Base-by-base conservation (phyloP, 441 rosid genomes). In the Iberis amara region DNA sequence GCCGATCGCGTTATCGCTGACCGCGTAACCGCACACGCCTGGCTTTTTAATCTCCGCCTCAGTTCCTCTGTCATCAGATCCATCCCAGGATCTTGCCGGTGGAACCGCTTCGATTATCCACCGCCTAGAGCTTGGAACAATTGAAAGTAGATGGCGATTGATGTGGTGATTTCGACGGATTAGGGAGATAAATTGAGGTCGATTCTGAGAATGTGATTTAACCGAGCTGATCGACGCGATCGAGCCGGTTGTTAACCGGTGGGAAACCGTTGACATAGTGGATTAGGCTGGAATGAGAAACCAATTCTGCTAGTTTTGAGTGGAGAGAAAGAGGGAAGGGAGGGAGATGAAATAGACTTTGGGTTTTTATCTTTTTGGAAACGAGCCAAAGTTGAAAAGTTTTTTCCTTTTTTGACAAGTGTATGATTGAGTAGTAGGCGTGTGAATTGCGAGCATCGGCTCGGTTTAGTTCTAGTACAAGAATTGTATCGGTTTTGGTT, bases 181-280 rank as follows among this genome's bases (percentile, higher is more conserved):
- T 24, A 58, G 15, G 13, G 69, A 58, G 18, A 65, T 46, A 8
- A 50, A 45, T 52, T 14, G 50, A 15, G 66, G 8, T 45, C 15
- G 68, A 3, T 21, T 63, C 7, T 35, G 4, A 39, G 52, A 69
- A 39, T 33, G 72, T 32, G 66, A 48, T 43, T 54, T 70, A 12
- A 45, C 23, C n/a, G 58, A 50, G 30, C 46, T 23, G 57, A 36
- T 41, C 12, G 68, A 26, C 0, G 64, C 8, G 41, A 53, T 37
- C 11, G 44, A 47, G 10, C 64, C 74, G 77, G 66, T 65, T 62
- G 72, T 51, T 47, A 77, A 59, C 64, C 77, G 85, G 66, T 73
- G 65, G 72, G 65, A 59, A 56, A 64, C 57, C 54, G 62, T 68
- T 55, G 84, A 58, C 95, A 84, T 83, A 49, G 36, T 37, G 43